phyloP scores from a whole-genome alignment of 2,329 filamentous ascomycete genomes.

The Colletotrichum zoysiae region DNA sequence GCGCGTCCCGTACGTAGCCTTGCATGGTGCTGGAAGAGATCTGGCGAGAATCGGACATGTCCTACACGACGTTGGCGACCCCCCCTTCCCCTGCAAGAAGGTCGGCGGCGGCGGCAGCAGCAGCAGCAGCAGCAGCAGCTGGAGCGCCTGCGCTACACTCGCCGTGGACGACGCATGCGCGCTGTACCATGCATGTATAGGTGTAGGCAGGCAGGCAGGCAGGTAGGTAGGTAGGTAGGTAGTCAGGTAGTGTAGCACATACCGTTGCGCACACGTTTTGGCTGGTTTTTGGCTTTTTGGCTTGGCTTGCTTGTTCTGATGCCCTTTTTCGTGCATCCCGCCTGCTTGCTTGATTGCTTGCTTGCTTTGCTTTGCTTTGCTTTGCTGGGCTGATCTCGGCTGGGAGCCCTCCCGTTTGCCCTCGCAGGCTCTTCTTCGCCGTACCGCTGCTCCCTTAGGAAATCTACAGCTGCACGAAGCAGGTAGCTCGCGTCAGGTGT shows the following conservation, averaged over 20 bases:
- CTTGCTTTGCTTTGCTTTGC: conserved; percentile 1
- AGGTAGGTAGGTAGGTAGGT: too few species aligned
- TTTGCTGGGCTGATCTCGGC: neutral
- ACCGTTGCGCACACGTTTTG: neutral
- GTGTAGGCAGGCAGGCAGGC: neutral
- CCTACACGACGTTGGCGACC: conserved; percentile 21
- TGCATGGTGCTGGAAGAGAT: conserved; percentile 37
- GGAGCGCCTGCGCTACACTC: neutral
- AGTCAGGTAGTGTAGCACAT: neutral
- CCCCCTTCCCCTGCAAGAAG: neutral
- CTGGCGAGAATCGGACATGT: conserved; percentile 35
- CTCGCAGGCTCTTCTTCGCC: conserved; percentile 2
- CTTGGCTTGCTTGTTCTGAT: neutral
- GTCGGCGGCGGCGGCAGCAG: neutral
- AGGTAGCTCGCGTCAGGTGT: conserved; percentile 13
- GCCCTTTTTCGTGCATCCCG: neutral
- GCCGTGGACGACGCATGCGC: neutral
- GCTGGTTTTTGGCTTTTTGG: neutral
- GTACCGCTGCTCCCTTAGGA: neutral
- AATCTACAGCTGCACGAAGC: conserved; percentile 8
- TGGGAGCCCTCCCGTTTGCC: neutral
- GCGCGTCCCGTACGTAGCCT: conserved; percentile 38
- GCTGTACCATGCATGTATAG: neutral
- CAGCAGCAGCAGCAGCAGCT: neutral
- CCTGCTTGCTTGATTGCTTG: neutral